A percentile compares a stretch with the other conserved stretches of the same genome.
Conservation (phyloP, 148 eudicot genomes). For the Diospyros lotus region DNA sequence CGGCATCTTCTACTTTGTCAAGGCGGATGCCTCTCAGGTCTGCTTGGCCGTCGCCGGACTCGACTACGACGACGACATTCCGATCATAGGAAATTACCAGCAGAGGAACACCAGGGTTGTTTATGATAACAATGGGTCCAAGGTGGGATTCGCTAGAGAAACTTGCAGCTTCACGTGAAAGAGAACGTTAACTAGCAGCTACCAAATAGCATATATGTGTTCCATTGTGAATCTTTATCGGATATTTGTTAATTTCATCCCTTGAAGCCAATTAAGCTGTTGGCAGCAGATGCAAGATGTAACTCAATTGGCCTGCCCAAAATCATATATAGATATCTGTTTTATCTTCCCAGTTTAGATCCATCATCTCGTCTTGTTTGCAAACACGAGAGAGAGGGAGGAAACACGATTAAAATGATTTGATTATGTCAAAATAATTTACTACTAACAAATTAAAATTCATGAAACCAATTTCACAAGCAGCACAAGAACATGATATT, state of each 20-base stretch:
- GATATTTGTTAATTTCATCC: neutral
- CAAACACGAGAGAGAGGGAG: too few relatives aligned
- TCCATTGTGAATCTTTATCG: constrained; percentile 15
- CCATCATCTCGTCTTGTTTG: too few relatives aligned
- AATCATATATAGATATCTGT: constrained; percentile 6
- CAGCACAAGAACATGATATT: too few relatives aligned
- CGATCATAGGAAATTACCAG: constrained; percentile 83
- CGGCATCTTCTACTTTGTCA: constrained; percentile 64
- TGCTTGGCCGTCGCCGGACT: constrained; percentile 79
- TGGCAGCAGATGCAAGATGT: constrained; percentile 7
- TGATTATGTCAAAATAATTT: too few relatives aligned
- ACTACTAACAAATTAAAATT: too few relatives aligned
- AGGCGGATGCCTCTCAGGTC: constrained; percentile 66
- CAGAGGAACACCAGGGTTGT: constrained; percentile 70
- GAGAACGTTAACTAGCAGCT: neutral
- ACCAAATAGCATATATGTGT: too few relatives aligned
- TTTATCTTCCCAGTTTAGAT: too few relatives aligned
- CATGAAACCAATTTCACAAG: too few relatives aligned
- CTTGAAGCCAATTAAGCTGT: constrained; percentile 11
- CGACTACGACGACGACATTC: constrained; percentile 51
- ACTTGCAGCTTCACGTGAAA: constrained; percentile 41
- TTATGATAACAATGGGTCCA: constrained; percentile 55
- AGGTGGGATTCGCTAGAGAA: constrained; percentile 73
- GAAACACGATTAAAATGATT: too few relatives aligned
- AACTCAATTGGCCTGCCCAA: neutral